A percentile compares a stretch with the other conserved stretches of the same genome.
These are phyloP conservation scores for Thuja plicata DNA, from an alignment of 83 land plant species.

Conservation along the genomic window DNA sequence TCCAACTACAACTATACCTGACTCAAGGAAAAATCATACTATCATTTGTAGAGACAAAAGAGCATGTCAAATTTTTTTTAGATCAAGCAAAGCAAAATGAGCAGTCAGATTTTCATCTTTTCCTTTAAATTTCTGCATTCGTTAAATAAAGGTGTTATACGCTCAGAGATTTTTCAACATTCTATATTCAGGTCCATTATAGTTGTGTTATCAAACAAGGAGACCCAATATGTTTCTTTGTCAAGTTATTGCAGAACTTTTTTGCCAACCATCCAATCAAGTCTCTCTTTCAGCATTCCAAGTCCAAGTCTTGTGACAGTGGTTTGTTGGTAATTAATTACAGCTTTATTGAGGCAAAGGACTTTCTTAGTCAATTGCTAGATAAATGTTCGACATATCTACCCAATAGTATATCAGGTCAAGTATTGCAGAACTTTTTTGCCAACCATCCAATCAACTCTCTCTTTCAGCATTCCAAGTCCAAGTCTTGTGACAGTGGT, in stretches of 20 bases:
- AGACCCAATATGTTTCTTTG: neutral
- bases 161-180: neutral
- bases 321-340: neutral
- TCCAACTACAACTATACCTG: neutral
- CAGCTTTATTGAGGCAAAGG: neutral
- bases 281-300: too few relatives aligned
- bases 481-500: neutral
- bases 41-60: neutral
- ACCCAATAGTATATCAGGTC: too few relatives aligned
- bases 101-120: neutral
- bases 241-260: neutral
- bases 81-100: neutral
- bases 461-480: too few relatives aligned
- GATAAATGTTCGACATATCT: neutral
- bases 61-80: neutral
- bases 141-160: neutral
- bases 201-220: neutral
- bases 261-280: too few relatives aligned
- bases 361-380: neutral
- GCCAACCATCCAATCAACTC: too few relatives aligned
- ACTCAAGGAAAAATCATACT: neutral
- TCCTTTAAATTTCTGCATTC: neutral
- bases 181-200: neutral
- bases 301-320: neutral
- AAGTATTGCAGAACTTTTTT: neutral